phyloP scores from a whole-genome alignment of 2,329 filamentous ascomycete genomes.

The Xylaria sp. region DNA sequence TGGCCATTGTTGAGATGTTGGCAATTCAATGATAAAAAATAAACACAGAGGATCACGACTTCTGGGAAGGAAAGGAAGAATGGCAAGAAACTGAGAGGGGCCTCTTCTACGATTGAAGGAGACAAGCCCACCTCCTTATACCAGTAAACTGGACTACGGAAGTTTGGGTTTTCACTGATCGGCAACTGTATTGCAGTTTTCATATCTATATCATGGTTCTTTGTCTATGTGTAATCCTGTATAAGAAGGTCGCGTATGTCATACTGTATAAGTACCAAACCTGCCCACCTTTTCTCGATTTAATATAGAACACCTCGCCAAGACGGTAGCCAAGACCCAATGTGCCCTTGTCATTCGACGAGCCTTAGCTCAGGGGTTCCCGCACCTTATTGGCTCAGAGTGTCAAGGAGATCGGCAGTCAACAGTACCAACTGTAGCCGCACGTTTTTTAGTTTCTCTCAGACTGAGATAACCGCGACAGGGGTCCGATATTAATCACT shows the following conservation, averaged over 20 bases:
- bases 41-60: constrained; percentile 31
- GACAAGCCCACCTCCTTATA: constrained; percentile 42
- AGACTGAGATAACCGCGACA: constrained; percentile 28
- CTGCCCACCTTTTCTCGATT: constrained; percentile 11
- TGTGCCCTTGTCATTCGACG: constrained; percentile 10
- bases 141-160: constrained; percentile 20
- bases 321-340: constrained; percentile 25
- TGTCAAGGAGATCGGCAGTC: constrained; percentile 34
- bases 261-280: constrained; percentile 8
- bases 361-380: constrained; percentile 25
- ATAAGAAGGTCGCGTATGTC: constrained; percentile 4
- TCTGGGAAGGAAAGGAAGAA: constrained; percentile 31
- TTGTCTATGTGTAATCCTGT: neutral
- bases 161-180: constrained; percentile 34
- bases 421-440: constrained; percentile 28
- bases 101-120: constrained; percentile 16
- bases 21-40: constrained; percentile 23
- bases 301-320: constrained; percentile 22
- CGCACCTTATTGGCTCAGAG: constrained; percentile 25
- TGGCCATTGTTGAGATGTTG: constrained; percentile 44
- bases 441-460: constrained; percentile 25
- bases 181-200: constrained; percentile 41
- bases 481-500: constrained; percentile 31
- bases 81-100: constrained; percentile 17
- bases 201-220: neutral